These are phyloP conservation scores for Candida maesae DNA, from an alignment of 805 yeast genomes.

Conservation along the genomic window DNA sequence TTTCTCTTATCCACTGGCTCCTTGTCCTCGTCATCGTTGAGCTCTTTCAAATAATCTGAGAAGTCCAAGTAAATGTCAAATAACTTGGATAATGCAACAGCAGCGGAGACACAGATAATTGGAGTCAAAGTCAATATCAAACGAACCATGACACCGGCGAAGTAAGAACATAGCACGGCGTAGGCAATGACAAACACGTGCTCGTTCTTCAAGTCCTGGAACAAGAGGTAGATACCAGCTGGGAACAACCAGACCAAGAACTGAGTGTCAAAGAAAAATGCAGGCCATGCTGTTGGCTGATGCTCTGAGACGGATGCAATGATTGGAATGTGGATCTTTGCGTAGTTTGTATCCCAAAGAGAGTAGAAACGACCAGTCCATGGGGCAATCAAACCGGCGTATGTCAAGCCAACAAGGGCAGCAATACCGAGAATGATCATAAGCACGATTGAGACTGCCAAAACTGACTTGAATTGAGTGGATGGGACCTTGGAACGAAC, in stretches of 20 bases:
- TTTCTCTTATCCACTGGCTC: conserved; percentile 8
- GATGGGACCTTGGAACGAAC: conserved; percentile 70
- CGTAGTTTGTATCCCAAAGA: conserved; percentile 96
- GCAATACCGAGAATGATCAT: conserved; percentile 61
- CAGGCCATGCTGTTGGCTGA: conserved; percentile 99
- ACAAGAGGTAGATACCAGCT: conserved; percentile 87
- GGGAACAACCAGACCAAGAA: conserved; percentile 98
- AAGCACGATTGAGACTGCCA: conserved; percentile 53
- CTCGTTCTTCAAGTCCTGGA: conserved; percentile 87
- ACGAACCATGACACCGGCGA: conserved; percentile 99
- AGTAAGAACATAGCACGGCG: conserved; percentile 90
- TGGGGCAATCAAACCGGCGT: conserved; percentile 93
- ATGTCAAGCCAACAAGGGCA: conserved; percentile 77
- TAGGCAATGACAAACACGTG: conserved; percentile 91
- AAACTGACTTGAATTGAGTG: conserved; percentile 66
- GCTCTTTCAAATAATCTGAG: conserved; percentile 29
- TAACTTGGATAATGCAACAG: conserved; percentile 79
- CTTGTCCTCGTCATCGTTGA: conserved; percentile 11
- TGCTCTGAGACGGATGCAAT: conserved; percentile 99
- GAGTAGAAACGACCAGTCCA: conserved; percentile 99
- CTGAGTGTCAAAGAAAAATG: conserved; percentile 91
- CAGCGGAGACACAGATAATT: conserved; percentile 88
- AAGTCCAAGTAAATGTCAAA: conserved; percentile 79
- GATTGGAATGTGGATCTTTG: conserved; percentile 96
- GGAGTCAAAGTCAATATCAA: conserved; percentile 97